phyloP scores from a whole-genome alignment of 2,329 filamentous ascomycete genomes.

The Fusarium buharicum region DNA sequence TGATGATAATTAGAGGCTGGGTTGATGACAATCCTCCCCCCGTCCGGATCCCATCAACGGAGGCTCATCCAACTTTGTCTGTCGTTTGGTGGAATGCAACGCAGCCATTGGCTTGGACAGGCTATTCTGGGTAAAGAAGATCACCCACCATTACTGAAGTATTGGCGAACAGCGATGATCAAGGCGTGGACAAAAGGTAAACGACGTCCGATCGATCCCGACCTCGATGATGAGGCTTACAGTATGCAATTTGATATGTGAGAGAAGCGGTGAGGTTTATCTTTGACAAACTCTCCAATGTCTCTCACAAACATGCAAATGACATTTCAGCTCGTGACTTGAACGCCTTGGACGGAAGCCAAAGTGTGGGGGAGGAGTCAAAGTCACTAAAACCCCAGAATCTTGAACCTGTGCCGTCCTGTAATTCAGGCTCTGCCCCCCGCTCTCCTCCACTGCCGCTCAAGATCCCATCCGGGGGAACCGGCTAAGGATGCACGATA shows the following conservation, averaged over 20 bases:
- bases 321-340: slow-evolving; percentile 19
- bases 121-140: slow-evolving; percentile 30
- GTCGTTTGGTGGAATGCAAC: slow-evolving; percentile 28
- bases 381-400: slow-evolving; percentile 16
- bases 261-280: slow-evolving; percentile 33
- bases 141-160: slow-evolving; percentile 20
- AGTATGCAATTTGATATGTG: slow-evolving; percentile 1
- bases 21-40: slow-evolving; percentile 14
- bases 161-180: slow-evolving; percentile 27
- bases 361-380: slow-evolving; percentile 34
- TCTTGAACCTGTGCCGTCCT: slow-evolving; percentile 20
- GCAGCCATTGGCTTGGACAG: slow-evolving; percentile 11
- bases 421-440: slow-evolving; percentile 8
- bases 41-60: slow-evolving; percentile 11
- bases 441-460: slow-evolving; percentile 6
- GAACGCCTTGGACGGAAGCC: background rate
- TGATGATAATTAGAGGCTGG: slow-evolving; percentile 8
- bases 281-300: slow-evolving; percentile 2
- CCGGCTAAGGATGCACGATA: slow-evolving; percentile 32
- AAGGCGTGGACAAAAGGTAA: slow-evolving; percentile 1
- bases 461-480: slow-evolving; percentile 30
- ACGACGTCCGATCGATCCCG: slow-evolving; percentile 15
- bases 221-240: background rate
- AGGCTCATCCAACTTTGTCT: slow-evolving; percentile 10
- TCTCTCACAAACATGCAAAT: slow-evolving; percentile 8